Evolutionary conservation across 176 grass and related monocot species (phyloP), one percentile per base, ranked within the genome.

Genomic region (Zoysia pacifica): DNA sequence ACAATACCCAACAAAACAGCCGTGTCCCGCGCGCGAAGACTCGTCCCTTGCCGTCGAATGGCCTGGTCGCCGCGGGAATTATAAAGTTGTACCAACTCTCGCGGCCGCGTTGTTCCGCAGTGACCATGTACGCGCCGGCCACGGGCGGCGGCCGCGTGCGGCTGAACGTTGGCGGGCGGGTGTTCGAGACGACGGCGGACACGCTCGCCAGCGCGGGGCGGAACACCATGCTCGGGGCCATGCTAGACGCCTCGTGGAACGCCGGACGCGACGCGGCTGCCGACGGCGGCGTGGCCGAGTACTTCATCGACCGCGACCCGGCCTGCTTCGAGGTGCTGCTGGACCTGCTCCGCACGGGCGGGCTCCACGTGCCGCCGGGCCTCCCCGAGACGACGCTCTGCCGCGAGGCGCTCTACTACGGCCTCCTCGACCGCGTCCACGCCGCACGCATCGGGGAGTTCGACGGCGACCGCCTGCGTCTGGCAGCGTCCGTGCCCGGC

Each of bases 301-400:
- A 98, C 82, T 98, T 94, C 87, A 80, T 98, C 70, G 95, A 98
- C 86, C 92, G 95, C 67, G 91, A 93, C 79, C 95, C 95, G 62
- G 77, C 75, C 15, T 91, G 92, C 79, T 98, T 98, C 76, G 87
- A 78, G 6, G 86, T 89, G 65, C 88, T 98, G 28, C 88, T 98
- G 11, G 90, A 98, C 86, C 92, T 94, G 39, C 90, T 98, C 70
- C 92, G 92, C 18, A 98, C 95, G 40, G 95, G 95, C 11, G 83
- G 20, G 0, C 92, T 98, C 62, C 90, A 94, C 77, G 43, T 94
- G 36, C 90, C 92, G 6, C 56, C 86, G 2, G 50, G 74, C 69
- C 5, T 98, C 12, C 78, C 88, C 3, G 87, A 93, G 62, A 16
- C 40, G 11, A 36, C 76, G 11, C 86, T 98, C 50, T 87, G 74